Evolutionary conservation across 2,329 filamentous ascomycete genomes (phyloP), one percentile per base, ranked within the genome.

Genomic region (Nemania diffusa): DNA sequence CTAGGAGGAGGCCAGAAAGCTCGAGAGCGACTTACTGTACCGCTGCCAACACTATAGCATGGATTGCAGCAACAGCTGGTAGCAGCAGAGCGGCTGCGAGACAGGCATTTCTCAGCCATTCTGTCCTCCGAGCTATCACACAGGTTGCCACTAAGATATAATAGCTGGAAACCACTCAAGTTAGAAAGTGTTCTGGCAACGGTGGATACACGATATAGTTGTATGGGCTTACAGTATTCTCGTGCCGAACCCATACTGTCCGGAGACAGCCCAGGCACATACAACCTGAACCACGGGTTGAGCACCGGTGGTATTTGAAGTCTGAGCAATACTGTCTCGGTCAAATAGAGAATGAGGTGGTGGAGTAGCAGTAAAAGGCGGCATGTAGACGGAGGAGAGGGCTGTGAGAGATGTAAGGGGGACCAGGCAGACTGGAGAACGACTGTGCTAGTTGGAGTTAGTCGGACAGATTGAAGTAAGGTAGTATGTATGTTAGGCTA

Each of bases 61-160:
- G 90, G 3, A 91, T 74, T 7, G 89, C 87, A 34, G 89, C 88
- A 5, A 91, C 84, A 9, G 88, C 87, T 0, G 90, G 89, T 50
- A 91, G 81, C 40, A 90, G 80, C 71, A 90, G 79, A 4, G 86
- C 89, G 15, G 87, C 88, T 6, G 88, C 89, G 40, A 91, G 78
- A 74, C 87, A 90, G 11, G 89, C 87, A 71, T 87, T 87, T 59
- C 85, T 83, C 3, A 91, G 81, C 88, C 88, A 91, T 76, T 87
- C 84, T 29, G 80, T 78, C 71, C 87, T 88, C 56, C 88, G 83
- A n/a, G 86, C 88, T 55, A 91, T 77, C 3, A 91, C 83, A 72
- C 89, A 91, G 2, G 88, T 84, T 56, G 86, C 83, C 57, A 91
- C 84, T 1, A 91, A 84, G 50, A 87, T 82, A 74, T 92, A 91